A percentile compares a stretch with the other conserved stretches of the same genome.
These are phyloP conservation scores for Fraxinus nigra DNA, from an alignment of 305 asterid species.

Conservation along the genomic window DNA sequence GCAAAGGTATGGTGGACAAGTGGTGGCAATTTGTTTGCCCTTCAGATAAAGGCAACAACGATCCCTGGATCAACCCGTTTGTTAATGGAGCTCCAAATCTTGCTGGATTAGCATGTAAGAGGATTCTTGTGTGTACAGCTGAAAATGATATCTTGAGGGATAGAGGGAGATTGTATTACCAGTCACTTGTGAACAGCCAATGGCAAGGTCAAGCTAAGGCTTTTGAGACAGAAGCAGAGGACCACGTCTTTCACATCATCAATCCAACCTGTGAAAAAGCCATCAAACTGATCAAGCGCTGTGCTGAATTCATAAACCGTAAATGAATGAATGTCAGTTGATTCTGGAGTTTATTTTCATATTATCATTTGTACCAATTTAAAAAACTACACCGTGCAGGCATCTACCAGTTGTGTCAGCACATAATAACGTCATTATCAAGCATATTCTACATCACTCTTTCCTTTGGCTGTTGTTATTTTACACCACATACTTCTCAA, in stretches of 20 bases:
- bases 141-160: conserved; percentile 64
- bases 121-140: conserved; percentile 55
- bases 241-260: conserved; percentile 64
- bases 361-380: background rate
- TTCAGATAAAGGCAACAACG: conserved; percentile 55
- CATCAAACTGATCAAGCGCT: conserved; percentile 26
- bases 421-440: background rate
- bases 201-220: conserved; percentile 64
- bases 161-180: conserved; percentile 53
- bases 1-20: conserved; percentile 65
- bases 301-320: conserved; percentile 45
- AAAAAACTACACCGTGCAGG: background rate
- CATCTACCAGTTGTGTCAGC: background rate
- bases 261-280: conserved; percentile 50
- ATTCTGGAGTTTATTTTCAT: background rate
- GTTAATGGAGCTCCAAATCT: conserved; percentile 29
- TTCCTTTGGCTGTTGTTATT: background rate
- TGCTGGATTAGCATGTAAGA: conserved; percentile 32
- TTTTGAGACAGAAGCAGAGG: conserved; percentile 54
- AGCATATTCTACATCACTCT: background rate
- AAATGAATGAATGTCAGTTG: background rate
- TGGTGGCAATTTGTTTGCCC: conserved; percentile 79
- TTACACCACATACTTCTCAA: background rate
- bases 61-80: conserved; percentile 67
- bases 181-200: conserved; percentile 32